Evolutionary conservation across 2,329 filamentous ascomycete genomes (phyloP).

Genomic region (Trichoderma polysporum): DNA sequence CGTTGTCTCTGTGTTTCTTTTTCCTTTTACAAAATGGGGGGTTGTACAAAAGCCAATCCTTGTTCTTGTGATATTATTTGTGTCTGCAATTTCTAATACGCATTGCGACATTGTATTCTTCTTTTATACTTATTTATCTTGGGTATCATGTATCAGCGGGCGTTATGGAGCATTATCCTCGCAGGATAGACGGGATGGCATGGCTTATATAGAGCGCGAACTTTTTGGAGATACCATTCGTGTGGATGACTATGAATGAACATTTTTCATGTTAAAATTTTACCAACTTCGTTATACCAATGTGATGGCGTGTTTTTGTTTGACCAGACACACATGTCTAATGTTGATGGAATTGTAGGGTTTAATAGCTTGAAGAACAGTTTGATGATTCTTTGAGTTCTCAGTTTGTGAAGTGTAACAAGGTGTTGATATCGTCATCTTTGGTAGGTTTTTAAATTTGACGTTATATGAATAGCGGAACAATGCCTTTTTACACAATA

Average conservation of each 20-base stretch:
- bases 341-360: no score
- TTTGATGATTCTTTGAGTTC: background rate
- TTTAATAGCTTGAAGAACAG: fast-evolving
- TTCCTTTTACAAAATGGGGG: background rate
- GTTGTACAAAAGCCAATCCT: conserved; percentile 13
- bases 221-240: conserved; percentile 15
- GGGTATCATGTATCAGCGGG: conserved; percentile 20
- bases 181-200: background rate
- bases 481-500: no score
- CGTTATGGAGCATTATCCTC: conserved; percentile 20
- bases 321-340: background rate
- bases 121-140: background rate
- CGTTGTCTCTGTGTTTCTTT: background rate
- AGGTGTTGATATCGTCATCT: background rate
- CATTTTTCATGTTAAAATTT: background rate
- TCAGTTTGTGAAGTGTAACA: background rate
- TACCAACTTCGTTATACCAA: background rate
- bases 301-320: background rate
- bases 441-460: background rate
- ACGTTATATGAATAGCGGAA: background rate
- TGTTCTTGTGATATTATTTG: conserved; percentile 12
- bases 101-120: conserved; percentile 9
- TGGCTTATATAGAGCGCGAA: conserved; percentile 11
- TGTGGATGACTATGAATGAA: background rate
- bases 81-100: background rate